Evolutionary conservation across 768 basidiomycete species (phyloP).

Genomic region (Phlebiopsis flavidoalba): DNA sequence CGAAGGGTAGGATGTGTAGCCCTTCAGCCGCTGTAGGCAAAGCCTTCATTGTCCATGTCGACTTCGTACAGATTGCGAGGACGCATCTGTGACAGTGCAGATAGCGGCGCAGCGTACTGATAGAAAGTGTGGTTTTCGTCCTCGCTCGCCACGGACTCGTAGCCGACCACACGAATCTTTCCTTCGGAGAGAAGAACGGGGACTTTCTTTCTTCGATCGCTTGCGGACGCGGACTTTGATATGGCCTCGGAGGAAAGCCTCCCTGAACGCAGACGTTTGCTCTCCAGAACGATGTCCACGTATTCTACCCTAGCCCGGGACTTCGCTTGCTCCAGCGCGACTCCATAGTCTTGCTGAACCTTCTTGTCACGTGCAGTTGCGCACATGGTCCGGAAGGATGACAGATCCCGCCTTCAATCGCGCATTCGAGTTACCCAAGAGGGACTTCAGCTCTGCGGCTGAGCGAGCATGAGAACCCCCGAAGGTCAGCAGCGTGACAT

Average conservation of each 20-base stretch:
- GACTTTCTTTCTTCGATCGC: conserved; percentile 45
- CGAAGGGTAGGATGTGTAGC: conserved; percentile 65
- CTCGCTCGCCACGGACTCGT: conserved; percentile 62
- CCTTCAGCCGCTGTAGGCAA: conserved; percentile 60
- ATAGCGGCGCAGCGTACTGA: conserved; percentile 57
- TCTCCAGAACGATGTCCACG: conserved; percentile 77
- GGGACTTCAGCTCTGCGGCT: conserved; percentile 51
- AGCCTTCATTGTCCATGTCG: conserved; percentile 54
- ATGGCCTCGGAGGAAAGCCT: conserved; percentile 59
- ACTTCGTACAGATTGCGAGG: conserved; percentile 37
- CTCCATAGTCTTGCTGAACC: conserved; percentile 13
- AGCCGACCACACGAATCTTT: conserved; percentile 80
- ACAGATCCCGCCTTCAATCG: conserved; percentile 51
- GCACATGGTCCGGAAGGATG: conserved; percentile 30
- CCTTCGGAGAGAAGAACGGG: conserved; percentile 65
- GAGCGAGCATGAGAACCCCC: conserved; percentile 45
- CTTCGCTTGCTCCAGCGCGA: conserved; percentile 67
- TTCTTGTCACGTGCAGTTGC: not conserved
- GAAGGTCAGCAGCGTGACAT: conserved; percentile 49
- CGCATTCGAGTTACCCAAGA: conserved; percentile 58
- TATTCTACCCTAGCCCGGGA: conserved; percentile 70
- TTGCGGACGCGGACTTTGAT: conserved; percentile 62
- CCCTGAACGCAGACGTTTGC: conserved; percentile 78
- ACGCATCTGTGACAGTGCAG: conserved; percentile 43
- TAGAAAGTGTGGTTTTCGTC: conserved; percentile 76